Evolutionary conservation across 1,139 yeast species (phyloP), one percentile per base, ranked within the genome.

Genomic region (Eremothecium sinecaudum): DNA sequence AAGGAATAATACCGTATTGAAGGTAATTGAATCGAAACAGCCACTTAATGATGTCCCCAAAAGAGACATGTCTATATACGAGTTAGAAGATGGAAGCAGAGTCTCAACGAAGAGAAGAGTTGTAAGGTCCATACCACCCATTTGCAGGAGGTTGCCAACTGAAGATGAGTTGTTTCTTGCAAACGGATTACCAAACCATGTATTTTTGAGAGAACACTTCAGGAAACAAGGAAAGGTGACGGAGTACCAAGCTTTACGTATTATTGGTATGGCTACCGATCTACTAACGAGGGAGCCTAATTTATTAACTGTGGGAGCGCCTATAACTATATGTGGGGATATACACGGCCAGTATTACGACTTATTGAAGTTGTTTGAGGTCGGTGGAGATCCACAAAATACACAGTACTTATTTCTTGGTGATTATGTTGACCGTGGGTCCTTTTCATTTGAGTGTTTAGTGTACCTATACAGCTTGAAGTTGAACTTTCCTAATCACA

Each of bases 251-350:
- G 87, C 86, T 1, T 53, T 78, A 29, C 66, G 66, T 36, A 86
- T 90, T 36, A 57, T 90, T 36, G 56, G 63, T 21, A 68, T 67
- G 55, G 93, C 93, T n/a, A 76, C 87, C 0, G 67, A 66, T 28
- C 58, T 77, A n/a, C 65, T 90, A 42, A 58, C 69, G 21, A 56
- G 62, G 31, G 97, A 90, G 52, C 93, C 94, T 3, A 90, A 82
- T 46, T 58, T 90, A 48, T 63, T 90, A 37, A 70, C 70, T 19
- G 81, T 90, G 2, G 87, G 87, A 2, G 94, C 96, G 0, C 98
- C 98, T 1, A 84, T 90, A 4, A 87, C 96, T 1, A 86, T 90
- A 2, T 87, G 97, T 63, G 97, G 98, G 35, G 98, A 90, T 58
- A 71, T 90, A 18, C 98, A 90, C 58, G 98, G 98, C 6, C 98